Evolutionary conservation across 2,329 filamentous ascomycete genomes (phyloP), one percentile per base, ranked within the genome.

Genomic region (Colletotrichum zoysiae): DNA sequence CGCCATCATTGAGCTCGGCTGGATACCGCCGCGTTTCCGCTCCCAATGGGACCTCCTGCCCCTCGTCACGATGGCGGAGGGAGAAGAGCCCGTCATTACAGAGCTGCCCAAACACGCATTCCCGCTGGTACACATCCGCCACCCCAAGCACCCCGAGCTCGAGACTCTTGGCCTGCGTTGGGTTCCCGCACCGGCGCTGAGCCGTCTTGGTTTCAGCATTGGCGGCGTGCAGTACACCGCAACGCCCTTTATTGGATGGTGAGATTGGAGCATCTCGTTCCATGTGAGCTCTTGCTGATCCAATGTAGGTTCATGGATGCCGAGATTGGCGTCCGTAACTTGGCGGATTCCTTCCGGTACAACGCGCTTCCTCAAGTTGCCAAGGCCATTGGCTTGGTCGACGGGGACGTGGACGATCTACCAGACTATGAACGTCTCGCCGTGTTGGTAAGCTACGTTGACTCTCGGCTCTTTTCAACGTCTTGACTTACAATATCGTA

Each of bases 181-280:
- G 70, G 70, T 72, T 60, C 70, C 70, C n/a, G 70, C 70, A 12
- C 70, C 70, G 23, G 70, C 70, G 42, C 48, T 72, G 20, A 72
- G 70, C 65, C 70, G 70, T 18, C 70, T 72, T 61, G 70, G 70
- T 60, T 72, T 72, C 55, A 72, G 65, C 42, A 72, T 72, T 48
- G 70, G 70, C 53, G 70, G 70, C 33, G 66, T 72, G 20, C 70
- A 72, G 50, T 72, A 72, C 42, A 72, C 70, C 2, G 70, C 70
- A 20, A 44, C 70, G 18, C 70, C 70, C 40, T 72, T 72, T 40
- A 44, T 72, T 40, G 70, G 70, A 50, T 72, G 70, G 70, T 70
- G 12, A 50, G 55, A 58, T 35, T 3, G 2, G 20, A 9, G 9
- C n/a, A 3, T 20, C 9, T 8, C 26, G 26, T 18, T 14, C 3